These are phyloP conservation scores for Vitis hybrid DNA, from an alignment of 177 flowering plant species.

Conservation along the genomic window DNA sequence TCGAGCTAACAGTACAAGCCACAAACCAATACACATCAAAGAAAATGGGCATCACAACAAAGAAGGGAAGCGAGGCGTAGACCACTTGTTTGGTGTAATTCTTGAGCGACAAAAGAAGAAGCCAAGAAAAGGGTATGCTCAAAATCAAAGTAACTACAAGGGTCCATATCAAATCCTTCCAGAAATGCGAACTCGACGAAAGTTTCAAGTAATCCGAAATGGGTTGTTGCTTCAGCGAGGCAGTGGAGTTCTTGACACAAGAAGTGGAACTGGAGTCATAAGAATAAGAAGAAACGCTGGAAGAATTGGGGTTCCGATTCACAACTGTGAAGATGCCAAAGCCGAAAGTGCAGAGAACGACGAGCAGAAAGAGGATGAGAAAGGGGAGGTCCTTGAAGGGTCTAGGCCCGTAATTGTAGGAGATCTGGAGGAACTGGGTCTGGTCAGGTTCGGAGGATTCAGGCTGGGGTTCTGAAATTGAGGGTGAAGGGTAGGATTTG, in stretches of 20 bases:
- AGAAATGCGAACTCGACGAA: conserved; percentile 22
- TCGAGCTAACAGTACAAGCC: conserved; percentile 67
- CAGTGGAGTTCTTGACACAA: conserved; percentile 36
- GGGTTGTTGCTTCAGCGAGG: neutral
- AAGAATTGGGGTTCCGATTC: conserved; percentile 54
- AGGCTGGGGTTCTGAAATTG: conserved; percentile 21
- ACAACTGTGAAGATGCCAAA: conserved; percentile 75
- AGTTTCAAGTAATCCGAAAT: neutral
- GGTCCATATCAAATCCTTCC: conserved; percentile 67
- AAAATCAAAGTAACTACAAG: conserved; percentile 67
- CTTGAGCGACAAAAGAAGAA: conserved; percentile 61
- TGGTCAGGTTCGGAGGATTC: conserved; percentile 34
- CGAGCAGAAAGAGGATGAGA: conserved; percentile 62
- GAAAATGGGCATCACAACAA: conserved; percentile 62
- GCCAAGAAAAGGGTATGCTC: conserved; percentile 60
- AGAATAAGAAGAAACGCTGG: conserved; percentile 46
- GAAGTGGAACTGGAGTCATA: conserved; percentile 56
- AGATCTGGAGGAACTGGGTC: conserved; percentile 69
- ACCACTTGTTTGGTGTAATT: conserved; percentile 86
- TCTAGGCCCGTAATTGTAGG: conserved; percentile 71
- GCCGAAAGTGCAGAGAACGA: conserved; percentile 66
- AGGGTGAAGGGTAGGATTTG: conserved; percentile 31
- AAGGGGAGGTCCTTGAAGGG: conserved; percentile 73
- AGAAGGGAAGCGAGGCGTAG: conserved; percentile 64
- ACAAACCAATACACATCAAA: conserved; percentile 90